Conservation (phyloP, 202 grass and related monocot genomes). For the Musa balbisiana region DNA sequence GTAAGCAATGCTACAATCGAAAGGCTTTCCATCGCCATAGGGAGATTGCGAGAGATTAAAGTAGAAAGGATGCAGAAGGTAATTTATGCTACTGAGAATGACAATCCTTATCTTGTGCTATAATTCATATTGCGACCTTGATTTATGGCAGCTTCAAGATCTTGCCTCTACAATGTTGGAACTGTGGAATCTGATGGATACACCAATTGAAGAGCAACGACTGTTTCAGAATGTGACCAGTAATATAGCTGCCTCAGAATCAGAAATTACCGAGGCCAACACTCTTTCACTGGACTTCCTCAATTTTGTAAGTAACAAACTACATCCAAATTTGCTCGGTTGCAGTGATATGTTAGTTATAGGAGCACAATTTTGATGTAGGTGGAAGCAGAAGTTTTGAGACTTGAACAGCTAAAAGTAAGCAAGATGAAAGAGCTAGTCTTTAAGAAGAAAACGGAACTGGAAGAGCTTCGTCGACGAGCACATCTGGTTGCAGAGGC, state of each 20-base stretch:
- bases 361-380: slow-evolving; percentile 19
- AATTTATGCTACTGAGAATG: background rate
- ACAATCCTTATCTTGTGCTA: background rate
- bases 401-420: slow-evolving; percentile 69
- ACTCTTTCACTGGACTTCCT: slow-evolving; percentile 55
- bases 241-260: slow-evolving; percentile 84
- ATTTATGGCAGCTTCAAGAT: slow-evolving; percentile 63
- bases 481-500: slow-evolving; percentile 33
- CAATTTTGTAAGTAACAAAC: slow-evolving; percentile 26
- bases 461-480: slow-evolving; percentile 60
- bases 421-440: slow-evolving; percentile 76
- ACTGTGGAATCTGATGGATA: slow-evolving; percentile 95
- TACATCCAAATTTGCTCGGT: background rate
- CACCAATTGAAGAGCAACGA: slow-evolving; percentile 81
- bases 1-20: slow-evolving; percentile 46
- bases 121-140: background rate
- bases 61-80: slow-evolving; percentile 54
- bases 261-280: slow-evolving; percentile 59
- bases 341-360: background rate
- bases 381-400: slow-evolving; percentile 67
- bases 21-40: slow-evolving; percentile 34
- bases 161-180: slow-evolving; percentile 72
- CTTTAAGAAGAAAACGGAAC: slow-evolving; percentile 58
- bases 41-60: slow-evolving; percentile 53
- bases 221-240: slow-evolving; percentile 67